A percentile compares a stretch with the other conserved stretches of the same genome.
phyloP scores from a whole-genome alignment of 2,329 filamentous ascomycete genomes.

The Sclerotinia glacialis region DNA sequence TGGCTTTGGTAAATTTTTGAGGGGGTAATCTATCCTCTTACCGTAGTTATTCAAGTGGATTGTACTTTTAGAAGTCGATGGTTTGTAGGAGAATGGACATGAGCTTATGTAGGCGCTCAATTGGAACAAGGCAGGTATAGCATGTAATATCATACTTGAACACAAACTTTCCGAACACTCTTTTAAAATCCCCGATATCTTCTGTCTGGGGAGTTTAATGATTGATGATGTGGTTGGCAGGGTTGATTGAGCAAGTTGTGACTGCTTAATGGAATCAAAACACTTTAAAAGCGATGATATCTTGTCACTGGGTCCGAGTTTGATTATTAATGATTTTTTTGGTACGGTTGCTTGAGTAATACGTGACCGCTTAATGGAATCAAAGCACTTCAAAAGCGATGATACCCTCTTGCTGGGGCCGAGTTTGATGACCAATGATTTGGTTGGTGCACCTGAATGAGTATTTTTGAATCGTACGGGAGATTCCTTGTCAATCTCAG shows the following conservation, averaged over 20 bases:
- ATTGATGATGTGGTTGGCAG: not conserved
- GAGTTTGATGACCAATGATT: not conserved
- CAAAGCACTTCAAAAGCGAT: not conserved
- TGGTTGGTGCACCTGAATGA: not conserved
- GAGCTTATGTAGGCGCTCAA: slow-evolving; percentile 10
- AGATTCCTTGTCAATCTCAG: not conserved
- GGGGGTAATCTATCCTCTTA: not conserved
- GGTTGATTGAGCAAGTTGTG: not conserved
- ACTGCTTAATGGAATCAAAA: not conserved
- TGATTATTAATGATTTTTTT: not conserved
- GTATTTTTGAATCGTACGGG: not conserved
- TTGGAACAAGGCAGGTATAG: not conserved
- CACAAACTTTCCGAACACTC: not conserved
- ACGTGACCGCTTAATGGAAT: not conserved
- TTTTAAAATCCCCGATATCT: not conserved
- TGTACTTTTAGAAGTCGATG: not conserved
- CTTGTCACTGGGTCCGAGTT: not conserved
- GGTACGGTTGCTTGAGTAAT: not conserved
- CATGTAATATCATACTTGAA: not conserved
- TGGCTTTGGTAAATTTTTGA: no score
- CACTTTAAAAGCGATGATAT: not conserved
- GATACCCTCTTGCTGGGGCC: not conserved
- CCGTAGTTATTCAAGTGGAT: no score
- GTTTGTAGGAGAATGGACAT: not conserved
- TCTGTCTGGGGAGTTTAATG: not conserved